A percentile compares a stretch with the other conserved stretches of the same genome.
These are phyloP conservation scores for Vanrija sp. DNA, from an alignment of 1,284 basidiomycete species.

Conservation along the genomic window DNA sequence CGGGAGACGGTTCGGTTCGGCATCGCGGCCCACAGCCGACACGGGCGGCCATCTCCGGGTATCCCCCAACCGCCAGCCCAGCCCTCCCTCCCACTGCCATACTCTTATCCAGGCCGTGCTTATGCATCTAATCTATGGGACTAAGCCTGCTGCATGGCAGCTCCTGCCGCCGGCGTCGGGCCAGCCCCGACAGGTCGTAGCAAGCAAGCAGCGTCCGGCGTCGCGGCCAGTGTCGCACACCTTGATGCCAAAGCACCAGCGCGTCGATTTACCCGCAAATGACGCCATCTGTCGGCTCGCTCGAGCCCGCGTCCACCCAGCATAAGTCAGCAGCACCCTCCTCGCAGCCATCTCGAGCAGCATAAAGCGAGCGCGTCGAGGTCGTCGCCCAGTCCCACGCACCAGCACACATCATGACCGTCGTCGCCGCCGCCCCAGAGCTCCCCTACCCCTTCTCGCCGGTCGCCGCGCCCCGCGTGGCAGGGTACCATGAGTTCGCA, in stretches of 20 bases:
- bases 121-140: no score
- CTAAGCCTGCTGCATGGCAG: no score
- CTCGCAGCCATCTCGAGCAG: not conserved
- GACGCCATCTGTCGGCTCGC: not conserved
- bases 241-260: not conserved
- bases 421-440: not conserved
- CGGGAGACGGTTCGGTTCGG: no score
- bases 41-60: no score
- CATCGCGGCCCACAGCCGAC: no score
- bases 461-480: constrained; percentile 11
- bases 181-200: no score
- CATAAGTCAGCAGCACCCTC: not conserved
- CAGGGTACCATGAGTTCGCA: constrained; percentile 30
- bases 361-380: not conserved
- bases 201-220: no score
- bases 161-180: no score
- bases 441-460: constrained; percentile 5
- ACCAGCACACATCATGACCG: not conserved
- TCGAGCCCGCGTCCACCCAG: not conserved
- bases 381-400: not conserved
- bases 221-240: no score
- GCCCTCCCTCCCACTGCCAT: no score
- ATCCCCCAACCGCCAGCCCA: no score
- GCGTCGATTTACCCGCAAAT: not conserved
- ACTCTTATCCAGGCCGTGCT: no score